A percentile compares a stretch with the other conserved stretches of the same genome.
phyloP scores from a whole-genome alignment of 2,329 filamentous ascomycete species.

The Scytalidium sp. region DNA sequence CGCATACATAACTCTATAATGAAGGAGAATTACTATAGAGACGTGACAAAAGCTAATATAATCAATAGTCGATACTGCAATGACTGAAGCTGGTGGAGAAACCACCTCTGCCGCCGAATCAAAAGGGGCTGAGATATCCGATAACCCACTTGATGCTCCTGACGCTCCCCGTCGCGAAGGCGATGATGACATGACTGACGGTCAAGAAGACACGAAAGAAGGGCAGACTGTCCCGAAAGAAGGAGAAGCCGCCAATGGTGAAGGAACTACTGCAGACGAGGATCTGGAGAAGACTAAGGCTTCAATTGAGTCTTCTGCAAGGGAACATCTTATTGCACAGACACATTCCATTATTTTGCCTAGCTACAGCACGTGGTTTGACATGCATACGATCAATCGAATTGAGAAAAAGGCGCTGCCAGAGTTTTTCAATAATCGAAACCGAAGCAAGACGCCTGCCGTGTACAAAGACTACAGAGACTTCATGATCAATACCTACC shows the following conservation, averaged over 20 bases:
- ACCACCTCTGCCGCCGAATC: slow-evolving; percentile 44
- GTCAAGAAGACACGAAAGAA: slow-evolving; percentile 47
- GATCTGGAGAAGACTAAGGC: slow-evolving; percentile 71
- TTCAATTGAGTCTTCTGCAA: slow-evolving; percentile 78
- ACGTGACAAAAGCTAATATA: slow-evolving; percentile 5
- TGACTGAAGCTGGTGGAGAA: slow-evolving; percentile 46
- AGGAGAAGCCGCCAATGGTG: slow-evolving; percentile 37
- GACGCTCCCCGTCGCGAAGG: slow-evolving; percentile 61
- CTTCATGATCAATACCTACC: slow-evolving; percentile 99
- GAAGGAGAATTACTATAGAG: not conserved
- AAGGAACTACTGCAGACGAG: slow-evolving; percentile 44
- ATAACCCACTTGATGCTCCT: slow-evolving; percentile 69
- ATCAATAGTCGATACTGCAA: slow-evolving; percentile 53
- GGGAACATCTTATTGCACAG: slow-evolving; percentile 88
- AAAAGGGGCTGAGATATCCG: slow-evolving; percentile 54
- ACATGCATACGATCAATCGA: slow-evolving; percentile 89
- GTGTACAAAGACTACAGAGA: slow-evolving; percentile 99
- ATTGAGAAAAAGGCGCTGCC: slow-evolving; percentile 93
- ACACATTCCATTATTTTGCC: slow-evolving; percentile 95
- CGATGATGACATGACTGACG: slow-evolving; percentile 76
- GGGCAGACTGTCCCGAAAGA: slow-evolving; percentile 40
- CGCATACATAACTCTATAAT: slow-evolving; percentile 7
- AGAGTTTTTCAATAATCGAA: slow-evolving; percentile 98
- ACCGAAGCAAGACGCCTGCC: slow-evolving; percentile 94
- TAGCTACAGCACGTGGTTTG: slow-evolving; percentile 98